phyloP scores from a whole-genome alignment of 2,329 filamentous ascomycete genomes.

The Cladosporium sp. region DNA sequence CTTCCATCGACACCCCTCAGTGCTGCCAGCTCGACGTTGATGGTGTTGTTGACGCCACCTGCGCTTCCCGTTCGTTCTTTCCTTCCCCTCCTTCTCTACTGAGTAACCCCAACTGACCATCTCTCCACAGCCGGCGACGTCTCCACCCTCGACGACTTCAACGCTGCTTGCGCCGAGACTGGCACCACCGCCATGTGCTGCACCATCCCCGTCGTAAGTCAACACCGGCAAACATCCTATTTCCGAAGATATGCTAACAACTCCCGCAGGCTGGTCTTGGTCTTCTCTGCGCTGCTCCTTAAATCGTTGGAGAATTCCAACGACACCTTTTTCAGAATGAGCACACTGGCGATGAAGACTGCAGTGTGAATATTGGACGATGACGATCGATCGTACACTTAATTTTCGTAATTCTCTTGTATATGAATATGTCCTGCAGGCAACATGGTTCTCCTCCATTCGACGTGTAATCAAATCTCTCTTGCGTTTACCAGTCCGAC shows the following conservation, averaged over 20 bases:
- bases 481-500: too few relatives aligned
- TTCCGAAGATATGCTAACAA: neutral
- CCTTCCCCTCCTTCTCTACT: neutral
- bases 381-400: too few relatives aligned
- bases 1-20: slow-evolving; percentile 14
- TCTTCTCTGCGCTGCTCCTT: slow-evolving; percentile 16
- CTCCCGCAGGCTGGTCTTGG: slow-evolving; percentile 11
- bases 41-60: slow-evolving; percentile 13
- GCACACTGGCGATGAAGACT: too few relatives aligned
- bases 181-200: slow-evolving; percentile 17
- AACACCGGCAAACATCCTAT: neutral
- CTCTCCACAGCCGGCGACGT: slow-evolving; percentile 10
- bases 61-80: slow-evolving; percentile 13
- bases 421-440: too few relatives aligned
- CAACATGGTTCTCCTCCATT: too few relatives aligned
- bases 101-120: neutral
- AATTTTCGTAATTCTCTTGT: too few relatives aligned
- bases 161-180: slow-evolving; percentile 10
- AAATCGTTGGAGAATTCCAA: neutral
- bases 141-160: slow-evolving; percentile 7
- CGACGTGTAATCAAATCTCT: too few relatives aligned
- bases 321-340: too few relatives aligned
- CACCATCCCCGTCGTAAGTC: slow-evolving; percentile 16
- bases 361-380: too few relatives aligned
- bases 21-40: slow-evolving; percentile 18